A percentile compares a stretch with the other conserved stretches of the same genome.
phyloP scores from a whole-genome alignment of 179 eudicot genomes.

The Silene noctiflora region DNA sequence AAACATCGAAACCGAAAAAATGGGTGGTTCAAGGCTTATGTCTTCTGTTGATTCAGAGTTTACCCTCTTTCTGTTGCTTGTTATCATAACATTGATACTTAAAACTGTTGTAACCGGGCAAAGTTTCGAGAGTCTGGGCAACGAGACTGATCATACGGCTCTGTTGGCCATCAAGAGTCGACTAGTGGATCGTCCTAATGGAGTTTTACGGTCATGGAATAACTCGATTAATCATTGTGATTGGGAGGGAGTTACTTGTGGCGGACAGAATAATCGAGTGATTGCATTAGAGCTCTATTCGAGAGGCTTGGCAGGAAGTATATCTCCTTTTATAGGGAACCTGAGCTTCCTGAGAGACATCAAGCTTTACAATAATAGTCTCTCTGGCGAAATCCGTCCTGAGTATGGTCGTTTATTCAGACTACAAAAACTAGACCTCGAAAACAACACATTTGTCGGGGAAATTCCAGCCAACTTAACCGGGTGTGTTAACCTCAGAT shows the following conservation, averaged over 20 bases:
- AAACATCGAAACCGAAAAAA: neutral
- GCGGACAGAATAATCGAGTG: constrained; percentile 23
- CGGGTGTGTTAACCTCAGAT: constrained; percentile 5
- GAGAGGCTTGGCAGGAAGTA: neutral
- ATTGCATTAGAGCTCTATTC: neutral
- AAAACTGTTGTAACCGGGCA: neutral
- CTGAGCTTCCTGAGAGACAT: constrained; percentile 20
- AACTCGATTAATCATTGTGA: constrained; percentile 20
- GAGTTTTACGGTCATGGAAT: constrained; percentile 20
- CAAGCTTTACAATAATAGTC: constrained; percentile 1
- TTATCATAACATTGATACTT: neutral
- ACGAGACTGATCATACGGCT: constrained; percentile 17
- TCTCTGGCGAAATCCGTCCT: constrained; percentile 20
- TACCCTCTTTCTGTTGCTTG: neutral
- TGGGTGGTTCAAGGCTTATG: neutral
- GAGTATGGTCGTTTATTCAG: constrained; percentile 21
- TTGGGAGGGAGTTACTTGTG: constrained; percentile 28
- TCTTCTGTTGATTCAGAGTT: neutral
- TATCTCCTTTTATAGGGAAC: constrained; percentile 23
- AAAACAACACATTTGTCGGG: constrained; percentile 7
- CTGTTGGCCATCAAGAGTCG: constrained; percentile 24
- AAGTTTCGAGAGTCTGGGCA: neutral
- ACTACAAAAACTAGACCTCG: neutral
- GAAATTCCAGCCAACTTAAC: constrained; percentile 27
- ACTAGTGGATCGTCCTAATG: neutral